Evolutionary conservation across 2,329 filamentous ascomycete species (phyloP).

Genomic region (Podosphaera fusca): DNA sequence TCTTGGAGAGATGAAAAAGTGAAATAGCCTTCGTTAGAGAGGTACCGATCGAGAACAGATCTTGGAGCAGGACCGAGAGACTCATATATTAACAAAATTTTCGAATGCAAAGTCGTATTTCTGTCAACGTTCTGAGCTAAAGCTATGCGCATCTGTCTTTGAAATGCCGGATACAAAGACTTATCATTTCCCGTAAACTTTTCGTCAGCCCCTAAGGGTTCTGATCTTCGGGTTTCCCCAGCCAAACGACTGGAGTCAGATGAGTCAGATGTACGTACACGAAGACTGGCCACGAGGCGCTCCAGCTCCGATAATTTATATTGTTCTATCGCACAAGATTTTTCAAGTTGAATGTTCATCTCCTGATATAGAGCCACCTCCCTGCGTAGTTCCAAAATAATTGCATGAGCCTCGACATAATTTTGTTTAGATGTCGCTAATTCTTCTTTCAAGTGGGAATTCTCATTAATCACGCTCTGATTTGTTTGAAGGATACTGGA

Average conservation of each 20-base stretch:
- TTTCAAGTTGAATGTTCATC: background rate
- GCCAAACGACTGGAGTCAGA: background rate
- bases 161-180: background rate
- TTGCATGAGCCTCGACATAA: background rate
- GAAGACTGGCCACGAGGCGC: background rate
- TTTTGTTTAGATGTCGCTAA: background rate
- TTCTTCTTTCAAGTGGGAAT: background rate
- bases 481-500: background rate
- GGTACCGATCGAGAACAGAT: background rate
- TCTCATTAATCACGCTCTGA: background rate
- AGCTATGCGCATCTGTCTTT: background rate
- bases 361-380: background rate
- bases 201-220: background rate
- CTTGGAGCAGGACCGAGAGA: background rate
- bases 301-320: background rate
- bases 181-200: background rate
- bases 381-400: background rate
- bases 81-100: background rate
- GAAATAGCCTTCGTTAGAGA: background rate
- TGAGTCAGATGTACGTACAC: background rate
- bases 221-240: background rate
- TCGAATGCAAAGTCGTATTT: background rate
- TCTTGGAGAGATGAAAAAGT: background rate
- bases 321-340: background rate
- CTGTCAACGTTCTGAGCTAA: background rate